Evolutionary conservation across 2,329 filamentous ascomycete species (phyloP).

Genomic region (Ilyonectria destructans): DNA sequence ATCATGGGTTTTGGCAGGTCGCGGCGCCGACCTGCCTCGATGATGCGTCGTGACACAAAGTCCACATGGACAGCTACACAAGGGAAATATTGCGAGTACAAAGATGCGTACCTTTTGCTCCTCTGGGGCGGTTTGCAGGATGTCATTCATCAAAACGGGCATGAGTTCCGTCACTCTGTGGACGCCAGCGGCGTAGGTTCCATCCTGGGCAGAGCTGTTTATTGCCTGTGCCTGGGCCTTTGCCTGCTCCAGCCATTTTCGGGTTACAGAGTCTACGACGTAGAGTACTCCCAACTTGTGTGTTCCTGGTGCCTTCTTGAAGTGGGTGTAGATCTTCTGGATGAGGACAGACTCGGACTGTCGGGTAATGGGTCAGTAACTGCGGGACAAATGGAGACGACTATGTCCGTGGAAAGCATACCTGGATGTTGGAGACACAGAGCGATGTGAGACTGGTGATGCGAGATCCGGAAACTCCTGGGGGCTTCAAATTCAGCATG

Average conservation of each 20-base stretch:
- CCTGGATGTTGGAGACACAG: conserved; percentile 92
- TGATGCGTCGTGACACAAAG: conserved; percentile 35
- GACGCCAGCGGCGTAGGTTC: conserved; percentile 94
- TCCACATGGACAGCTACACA: conserved; percentile 43
- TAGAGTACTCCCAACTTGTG: conserved; percentile 99
- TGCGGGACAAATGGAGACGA: conserved; percentile 18
- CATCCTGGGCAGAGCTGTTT: conserved; percentile 86
- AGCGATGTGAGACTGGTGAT: conserved; percentile 90
- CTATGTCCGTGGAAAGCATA: conserved; percentile 60
- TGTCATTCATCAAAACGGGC: conserved; percentile 95
- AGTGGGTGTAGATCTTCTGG: conserved; percentile 96
- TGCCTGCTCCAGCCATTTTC: conserved; percentile 98
- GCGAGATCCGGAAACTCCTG: conserved; percentile 93
- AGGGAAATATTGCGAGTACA: conserved; percentile 41
- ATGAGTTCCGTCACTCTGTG: conserved; percentile 97
- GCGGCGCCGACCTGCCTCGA: conserved; percentile 30
- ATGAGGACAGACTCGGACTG: conserved; percentile 96
- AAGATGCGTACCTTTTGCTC: conserved; percentile 93
- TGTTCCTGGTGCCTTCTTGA: conserved; percentile 93
- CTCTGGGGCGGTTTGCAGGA: conserved; percentile 87
- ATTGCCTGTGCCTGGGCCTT: conserved; percentile 88
- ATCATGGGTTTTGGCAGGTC: conserved; percentile 38
- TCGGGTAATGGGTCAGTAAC: conserved; percentile 44
- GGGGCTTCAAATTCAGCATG: conserved; percentile 92
- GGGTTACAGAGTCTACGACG: conserved; percentile 99